These are phyloP conservation scores for Sclerotinia nivalis DNA, from an alignment of 2,329 filamentous ascomycete genomes.

Conservation along the genomic window DNA sequence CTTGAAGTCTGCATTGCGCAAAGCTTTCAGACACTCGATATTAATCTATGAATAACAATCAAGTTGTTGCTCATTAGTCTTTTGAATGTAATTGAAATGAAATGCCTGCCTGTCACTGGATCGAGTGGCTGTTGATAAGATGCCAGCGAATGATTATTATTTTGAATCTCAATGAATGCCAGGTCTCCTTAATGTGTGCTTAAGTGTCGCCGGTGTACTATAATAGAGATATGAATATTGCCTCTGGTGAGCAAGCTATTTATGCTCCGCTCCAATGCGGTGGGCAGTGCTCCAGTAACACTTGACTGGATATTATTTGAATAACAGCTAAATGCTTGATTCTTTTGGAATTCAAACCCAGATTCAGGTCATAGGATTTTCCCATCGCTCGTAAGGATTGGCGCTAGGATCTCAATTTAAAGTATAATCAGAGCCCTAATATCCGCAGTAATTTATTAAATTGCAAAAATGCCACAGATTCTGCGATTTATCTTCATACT, in stretches of 20 bases:
- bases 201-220: not conserved
- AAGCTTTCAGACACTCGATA: not conserved
- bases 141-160: not conserved
- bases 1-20: not conserved
- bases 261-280: not conserved
- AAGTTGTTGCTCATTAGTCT: not conserved
- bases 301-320: not conserved
- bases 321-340: not conserved
- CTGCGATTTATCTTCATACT: not conserved
- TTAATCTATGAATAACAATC: not conserved
- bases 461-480: no score
- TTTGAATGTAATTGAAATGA: accelerated
- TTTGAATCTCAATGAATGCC: not conserved
- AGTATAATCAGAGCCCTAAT: no score
- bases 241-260: not conserved
- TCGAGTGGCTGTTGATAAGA: not conserved
- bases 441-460: no score
- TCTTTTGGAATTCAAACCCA: no score
- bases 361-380: no score
- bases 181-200: not conserved
- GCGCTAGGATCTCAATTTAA: not conserved
- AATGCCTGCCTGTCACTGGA: not conserved
- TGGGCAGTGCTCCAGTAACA: no score
- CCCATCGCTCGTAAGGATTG: not conserved
- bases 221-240: not conserved